Evolutionary conservation across 2,329 filamentous ascomycete species (phyloP).

Genomic region (Pseudogymnoascus sp.): DNA sequence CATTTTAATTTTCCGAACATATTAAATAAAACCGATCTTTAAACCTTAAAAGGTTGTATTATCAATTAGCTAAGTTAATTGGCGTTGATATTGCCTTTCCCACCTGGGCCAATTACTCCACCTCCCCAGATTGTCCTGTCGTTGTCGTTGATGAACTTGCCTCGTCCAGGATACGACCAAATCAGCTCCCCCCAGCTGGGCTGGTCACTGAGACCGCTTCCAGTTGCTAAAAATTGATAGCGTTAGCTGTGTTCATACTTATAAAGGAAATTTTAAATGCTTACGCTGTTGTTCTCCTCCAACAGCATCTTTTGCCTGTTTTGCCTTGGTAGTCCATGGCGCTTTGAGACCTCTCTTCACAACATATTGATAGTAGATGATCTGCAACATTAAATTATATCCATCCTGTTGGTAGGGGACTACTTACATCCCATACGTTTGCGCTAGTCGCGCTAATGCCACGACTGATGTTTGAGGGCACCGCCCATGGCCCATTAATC

Average conservation of each 20-base stretch:
- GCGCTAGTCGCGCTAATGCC: slow-evolving; percentile 15
- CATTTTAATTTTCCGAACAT: neutral
- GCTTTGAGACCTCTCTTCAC: slow-evolving; percentile 19
- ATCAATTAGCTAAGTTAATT: neutral
- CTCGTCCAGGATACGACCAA: slow-evolving; percentile 20
- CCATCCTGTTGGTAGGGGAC: neutral
- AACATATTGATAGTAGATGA: slow-evolving; percentile 29
- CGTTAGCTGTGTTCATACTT: neutral
- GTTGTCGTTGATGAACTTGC: slow-evolving; percentile 17
- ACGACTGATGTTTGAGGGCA: slow-evolving; percentile 23
- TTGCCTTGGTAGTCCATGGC: slow-evolving; percentile 18
- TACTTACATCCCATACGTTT: slow-evolving; percentile 16
- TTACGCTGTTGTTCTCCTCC: slow-evolving; percentile 9
- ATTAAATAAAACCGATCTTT: neutral
- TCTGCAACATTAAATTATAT: slow-evolving; percentile 15
- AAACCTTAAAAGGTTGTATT: neutral
- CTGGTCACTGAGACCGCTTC: slow-evolving; percentile 15
- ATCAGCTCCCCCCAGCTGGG: slow-evolving; percentile 28
- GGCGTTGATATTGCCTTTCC: slow-evolving; percentile 11
- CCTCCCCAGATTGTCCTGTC: slow-evolving; percentile 21
- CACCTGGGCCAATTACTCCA: slow-evolving; percentile 17
- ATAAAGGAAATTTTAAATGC: neutral
- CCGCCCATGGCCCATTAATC: slow-evolving; percentile 32
- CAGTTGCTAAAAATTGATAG: slow-evolving; percentile 6
- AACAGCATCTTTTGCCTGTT: slow-evolving; percentile 14